A percentile compares a stretch with the other conserved stretches of the same genome.
Evolutionary conservation across 768 basidiomycete genomes (phyloP).

Genomic region (Hydnomerulius pinastri): DNA sequence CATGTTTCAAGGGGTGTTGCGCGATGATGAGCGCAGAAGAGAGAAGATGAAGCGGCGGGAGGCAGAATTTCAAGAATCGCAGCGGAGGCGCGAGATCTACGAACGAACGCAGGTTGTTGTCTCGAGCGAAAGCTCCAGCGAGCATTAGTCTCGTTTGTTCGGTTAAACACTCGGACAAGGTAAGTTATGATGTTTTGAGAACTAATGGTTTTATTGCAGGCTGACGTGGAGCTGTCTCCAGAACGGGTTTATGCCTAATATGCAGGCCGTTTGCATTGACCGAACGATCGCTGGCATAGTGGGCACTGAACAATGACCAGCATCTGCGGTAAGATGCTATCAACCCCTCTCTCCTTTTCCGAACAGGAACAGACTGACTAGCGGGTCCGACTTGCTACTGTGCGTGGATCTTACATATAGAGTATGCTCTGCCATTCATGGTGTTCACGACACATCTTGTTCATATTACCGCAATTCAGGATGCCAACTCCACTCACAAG

Average conservation of each 20-base stretch:
- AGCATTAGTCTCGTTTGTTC: not conserved
- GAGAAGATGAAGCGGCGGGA: slow-evolving; percentile 72
- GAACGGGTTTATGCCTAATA: not conserved
- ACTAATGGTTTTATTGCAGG: not conserved
- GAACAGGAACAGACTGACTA: not conserved
- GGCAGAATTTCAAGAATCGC: slow-evolving; percentile 61
- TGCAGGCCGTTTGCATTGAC: not conserved
- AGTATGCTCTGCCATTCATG: slow-evolving; percentile 14
- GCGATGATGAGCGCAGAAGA: slow-evolving; percentile 80
- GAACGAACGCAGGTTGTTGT: slow-evolving; percentile 49
- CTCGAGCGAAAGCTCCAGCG: slow-evolving; percentile 19
- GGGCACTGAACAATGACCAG: slow-evolving; percentile 4
- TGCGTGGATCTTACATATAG: slow-evolving; percentile 12
- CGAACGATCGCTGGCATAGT: not conserved
- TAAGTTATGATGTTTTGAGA: not conserved
- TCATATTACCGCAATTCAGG: not conserved
- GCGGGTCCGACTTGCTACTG: slow-evolving; percentile 4
- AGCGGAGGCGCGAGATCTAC: slow-evolving; percentile 63
- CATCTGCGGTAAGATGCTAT: slow-evolving; percentile 1
- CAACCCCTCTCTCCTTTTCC: not conserved
- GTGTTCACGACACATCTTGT: not conserved
- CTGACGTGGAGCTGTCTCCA: not conserved
- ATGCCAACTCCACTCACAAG: not conserved
- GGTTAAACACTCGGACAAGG: not conserved
- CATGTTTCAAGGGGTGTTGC: slow-evolving; percentile 90